Conservation (phyloP, 2,329 filamentous ascomycete species). For the Bipolaris gigantea region DNA sequence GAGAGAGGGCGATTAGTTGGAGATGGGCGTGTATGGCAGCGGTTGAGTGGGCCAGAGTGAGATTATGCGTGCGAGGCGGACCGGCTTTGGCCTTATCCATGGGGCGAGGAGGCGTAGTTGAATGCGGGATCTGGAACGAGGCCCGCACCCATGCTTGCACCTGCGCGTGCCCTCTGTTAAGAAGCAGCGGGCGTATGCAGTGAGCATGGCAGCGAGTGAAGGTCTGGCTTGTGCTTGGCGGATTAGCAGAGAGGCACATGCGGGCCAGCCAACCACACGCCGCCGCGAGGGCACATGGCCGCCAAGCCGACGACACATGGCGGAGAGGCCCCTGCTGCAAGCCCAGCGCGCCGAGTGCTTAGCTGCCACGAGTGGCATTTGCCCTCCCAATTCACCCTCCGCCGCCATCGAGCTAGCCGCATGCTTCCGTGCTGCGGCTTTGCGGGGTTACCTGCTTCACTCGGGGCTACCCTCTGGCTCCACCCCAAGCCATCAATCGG, state of each 20-base stretch:
- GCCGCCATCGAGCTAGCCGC: conserved; percentile 1
- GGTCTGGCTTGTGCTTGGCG: conserved; percentile 24
- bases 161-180: conserved; percentile 16
- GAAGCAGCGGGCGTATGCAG: conserved; percentile 17
- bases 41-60: conserved; percentile 15
- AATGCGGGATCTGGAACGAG: conserved; percentile 19
- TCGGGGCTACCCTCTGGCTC: not conserved
- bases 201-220: conserved; percentile 9
- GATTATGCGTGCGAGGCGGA: conserved; percentile 17
- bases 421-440: conserved; percentile 1
- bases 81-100: conserved; percentile 15
- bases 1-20: conserved; percentile 16
- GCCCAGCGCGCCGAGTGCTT: conserved; percentile 5
- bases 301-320: conserved; percentile 2
- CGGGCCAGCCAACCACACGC: conserved; percentile 11
- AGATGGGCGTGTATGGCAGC: conserved; percentile 6
- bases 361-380: conserved; percentile 12
- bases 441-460: conserved; percentile 19
- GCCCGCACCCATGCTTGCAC: conserved; percentile 20
- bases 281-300: conserved; percentile 8
- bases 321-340: conserved; percentile 8
- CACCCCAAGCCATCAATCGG: conserved; percentile 12
- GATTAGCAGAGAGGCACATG: not conserved
- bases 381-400: conserved; percentile 1
- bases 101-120: conserved; percentile 20